These are phyloP conservation scores for Persicaria tinctoria DNA, from an alignment of 148 eudicot genomes.

Conservation along the genomic window DNA sequence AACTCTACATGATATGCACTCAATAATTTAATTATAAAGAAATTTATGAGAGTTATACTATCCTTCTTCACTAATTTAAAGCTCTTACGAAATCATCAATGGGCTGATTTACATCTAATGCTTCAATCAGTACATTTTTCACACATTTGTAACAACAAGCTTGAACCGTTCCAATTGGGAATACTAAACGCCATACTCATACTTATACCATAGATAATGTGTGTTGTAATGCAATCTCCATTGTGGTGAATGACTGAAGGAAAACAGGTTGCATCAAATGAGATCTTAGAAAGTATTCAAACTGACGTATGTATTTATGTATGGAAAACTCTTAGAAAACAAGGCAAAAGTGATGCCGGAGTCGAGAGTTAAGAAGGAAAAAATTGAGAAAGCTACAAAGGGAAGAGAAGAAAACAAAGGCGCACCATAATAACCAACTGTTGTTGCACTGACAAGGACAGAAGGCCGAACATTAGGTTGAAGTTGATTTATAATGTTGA, in stretches of 20 bases:
- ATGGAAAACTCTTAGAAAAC: slow-evolving; percentile 1
- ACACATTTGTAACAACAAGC: too few species aligned
- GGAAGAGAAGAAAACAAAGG: too few species aligned
- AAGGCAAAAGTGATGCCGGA: neutral
- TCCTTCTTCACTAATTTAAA: too few species aligned
- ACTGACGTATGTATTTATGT: neutral
- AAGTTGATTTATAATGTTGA: slow-evolving; percentile 59
- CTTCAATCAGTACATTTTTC: too few species aligned
- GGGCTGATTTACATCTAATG: too few species aligned
- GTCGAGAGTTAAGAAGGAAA: neutral
- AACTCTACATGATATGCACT: too few species aligned
- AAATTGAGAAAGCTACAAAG: slow-evolving; percentile 11
- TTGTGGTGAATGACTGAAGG: neutral
- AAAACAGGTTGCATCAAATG: neutral
- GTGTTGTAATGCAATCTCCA: too few species aligned
- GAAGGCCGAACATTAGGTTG: slow-evolving; percentile 59
- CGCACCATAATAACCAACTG: slow-evolving; percentile 91
- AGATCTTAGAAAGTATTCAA: neutral
- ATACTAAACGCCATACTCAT: neutral
- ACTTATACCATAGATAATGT: neutral
- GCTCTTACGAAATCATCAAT: too few species aligned
- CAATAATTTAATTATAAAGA: too few species aligned
- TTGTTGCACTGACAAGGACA: slow-evolving; percentile 91
- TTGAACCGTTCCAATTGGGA: neutral
- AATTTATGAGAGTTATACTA: too few species aligned